Percentiles rank a stretch among this genome's conserved stretches.
These are phyloP conservation scores for Brasenia schreberi DNA, from an alignment of 164 flowering plant genomes.

Conservation along the genomic window DNA sequence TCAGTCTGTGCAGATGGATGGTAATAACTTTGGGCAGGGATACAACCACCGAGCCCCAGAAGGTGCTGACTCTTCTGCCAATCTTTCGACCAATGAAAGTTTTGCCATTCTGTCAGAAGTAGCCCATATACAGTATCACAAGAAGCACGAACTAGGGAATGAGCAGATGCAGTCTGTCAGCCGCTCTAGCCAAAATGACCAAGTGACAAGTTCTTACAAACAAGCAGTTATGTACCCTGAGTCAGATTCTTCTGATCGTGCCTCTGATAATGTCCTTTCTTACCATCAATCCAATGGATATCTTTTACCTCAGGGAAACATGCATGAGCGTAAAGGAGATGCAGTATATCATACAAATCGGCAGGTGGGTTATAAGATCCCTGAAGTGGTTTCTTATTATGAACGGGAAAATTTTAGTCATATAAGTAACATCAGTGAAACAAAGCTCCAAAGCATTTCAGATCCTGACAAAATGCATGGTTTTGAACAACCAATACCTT, in stretches of 20 bases:
- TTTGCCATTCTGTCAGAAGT: not conserved
- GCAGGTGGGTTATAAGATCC: constrained; percentile 12
- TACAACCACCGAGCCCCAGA: not conserved
- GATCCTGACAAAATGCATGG: constrained; percentile 16
- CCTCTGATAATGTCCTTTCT: not conserved
- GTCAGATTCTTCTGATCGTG: not conserved
- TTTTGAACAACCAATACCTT: constrained; percentile 10
- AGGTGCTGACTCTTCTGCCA: not conserved
- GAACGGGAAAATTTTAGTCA: constrained; percentile 14
- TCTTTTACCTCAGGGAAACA: not conserved
- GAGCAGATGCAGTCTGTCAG: not conserved
- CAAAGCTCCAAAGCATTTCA: constrained; percentile 5
- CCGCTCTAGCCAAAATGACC: not conserved
- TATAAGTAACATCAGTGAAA: constrained; percentile 10
- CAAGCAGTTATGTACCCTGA: not conserved
- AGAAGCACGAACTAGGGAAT: not conserved
- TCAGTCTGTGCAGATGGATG: not conserved
- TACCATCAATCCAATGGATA: not conserved
- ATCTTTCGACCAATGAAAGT: no score
- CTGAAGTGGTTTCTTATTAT: constrained; percentile 12
- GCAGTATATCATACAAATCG: constrained; percentile 7
- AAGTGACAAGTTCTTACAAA: not conserved
- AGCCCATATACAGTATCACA: not conserved
- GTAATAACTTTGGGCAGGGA: not conserved
- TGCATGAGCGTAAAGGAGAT: constrained; percentile 55